Base-by-base conservation (phyloP, 192 early-diverging fungal genomes). In the Oehlia diaphana region DNA sequence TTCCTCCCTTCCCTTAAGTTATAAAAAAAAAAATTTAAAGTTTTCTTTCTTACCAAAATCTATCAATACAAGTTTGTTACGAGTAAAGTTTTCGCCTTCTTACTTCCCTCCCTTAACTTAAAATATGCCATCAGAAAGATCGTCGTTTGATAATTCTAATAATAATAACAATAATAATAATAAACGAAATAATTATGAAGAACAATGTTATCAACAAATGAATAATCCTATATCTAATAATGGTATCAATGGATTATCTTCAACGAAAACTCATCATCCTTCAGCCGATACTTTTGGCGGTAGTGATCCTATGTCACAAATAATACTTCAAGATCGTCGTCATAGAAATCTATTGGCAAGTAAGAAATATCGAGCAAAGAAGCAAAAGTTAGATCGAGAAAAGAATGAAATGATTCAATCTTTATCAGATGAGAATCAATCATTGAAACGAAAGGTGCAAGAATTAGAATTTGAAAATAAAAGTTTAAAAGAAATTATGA, bases 241-340 rank as follows among this genome's bases (percentile, higher is more conserved):
- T 31, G 31, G 31, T 31, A 31, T 31, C 31, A 31, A 31, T 31
- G 13, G 14, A 5, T 14, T 19, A 16, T 19, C 16, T 58, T 21
- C 50, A 16, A 58, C 50, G 16, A 58, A 58, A 19, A 13, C 2
- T 10, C 13, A 50, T 58, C 50, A 14, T 5, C 0, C 50, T 53
- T 19, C 13, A 14, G 50, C 3, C 4, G 50, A 53, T 53, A 14
- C 50, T 53, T 53, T 19, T 19, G 14, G 2, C 13, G 3, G 50
- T 14, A 19, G 3, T 58, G 50, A 71, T 21, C 69, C 69, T n/a
- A 71, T 39, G 37, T 28, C 69, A 16, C 69, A 71, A 71, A 39
- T 71, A 12, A 16, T 71, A 71, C 69, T 71, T 71, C 69, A 71
- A 21, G 69, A 71, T 71, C 69, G 69, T 37, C 69, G 69, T 37